Conservation (phyloP, 2,329 filamentous ascomycete species). For the Penicillium sp. region DNA sequence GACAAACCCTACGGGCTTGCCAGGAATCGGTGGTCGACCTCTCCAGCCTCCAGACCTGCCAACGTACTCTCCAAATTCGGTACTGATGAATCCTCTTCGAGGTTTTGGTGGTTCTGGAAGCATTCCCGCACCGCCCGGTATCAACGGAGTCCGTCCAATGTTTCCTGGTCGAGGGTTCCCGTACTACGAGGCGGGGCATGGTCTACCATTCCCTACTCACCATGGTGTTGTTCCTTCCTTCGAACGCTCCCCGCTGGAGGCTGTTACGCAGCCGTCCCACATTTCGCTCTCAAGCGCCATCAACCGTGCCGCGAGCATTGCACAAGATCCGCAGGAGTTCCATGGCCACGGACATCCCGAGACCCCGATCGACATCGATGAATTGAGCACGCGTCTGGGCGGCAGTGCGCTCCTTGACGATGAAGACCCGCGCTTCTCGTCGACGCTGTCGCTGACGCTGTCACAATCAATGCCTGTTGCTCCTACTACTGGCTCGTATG, state of each 20-base stretch:
- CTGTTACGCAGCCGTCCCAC: conserved; percentile 64
- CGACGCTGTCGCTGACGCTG: conserved; percentile 29
- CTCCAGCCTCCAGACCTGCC: conserved; percentile 54
- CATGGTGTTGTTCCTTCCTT: conserved; percentile 54
- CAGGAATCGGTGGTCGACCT: conserved; percentile 53
- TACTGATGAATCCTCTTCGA: conserved; percentile 58
- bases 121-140: conserved; percentile 58
- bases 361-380: conserved; percentile 61
- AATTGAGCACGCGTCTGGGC: conserved; percentile 76
- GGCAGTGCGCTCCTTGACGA: conserved; percentile 83
- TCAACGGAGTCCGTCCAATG: conserved; percentile 63
- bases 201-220: conserved; percentile 45
- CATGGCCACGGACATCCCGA: conserved; percentile 42
- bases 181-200: conserved; percentile 46
- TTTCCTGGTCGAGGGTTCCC: conserved; percentile 58
- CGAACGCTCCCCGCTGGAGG: conserved; percentile 62
- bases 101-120: conserved; percentile 56
- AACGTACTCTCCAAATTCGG: conserved; percentile 56
- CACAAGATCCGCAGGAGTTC: conserved; percentile 53
- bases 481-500: conserved; percentile 54
- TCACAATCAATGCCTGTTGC: conserved; percentile 52
- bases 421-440: conserved; percentile 68
- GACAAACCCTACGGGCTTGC: conserved; percentile 58
- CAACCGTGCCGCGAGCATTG: conserved; percentile 76
- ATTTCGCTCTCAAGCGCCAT: conserved; percentile 85